Evolutionary conservation across 140 eudicot genomes (phyloP).

Genomic region (Oenanthe javanica): DNA sequence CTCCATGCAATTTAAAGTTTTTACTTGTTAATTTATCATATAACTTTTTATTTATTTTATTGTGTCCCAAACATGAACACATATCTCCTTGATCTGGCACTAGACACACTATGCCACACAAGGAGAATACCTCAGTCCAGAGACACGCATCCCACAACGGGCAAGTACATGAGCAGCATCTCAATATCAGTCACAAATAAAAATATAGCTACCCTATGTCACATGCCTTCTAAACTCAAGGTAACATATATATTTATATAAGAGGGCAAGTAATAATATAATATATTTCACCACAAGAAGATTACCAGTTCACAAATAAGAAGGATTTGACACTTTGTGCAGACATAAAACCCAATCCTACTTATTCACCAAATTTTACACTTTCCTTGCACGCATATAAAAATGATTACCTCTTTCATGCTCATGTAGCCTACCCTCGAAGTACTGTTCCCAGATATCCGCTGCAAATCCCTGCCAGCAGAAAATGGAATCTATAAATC

Average conservation of each 20-base stretch:
- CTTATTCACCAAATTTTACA: neutral
- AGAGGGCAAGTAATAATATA: neutral
- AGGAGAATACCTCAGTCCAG: neutral
- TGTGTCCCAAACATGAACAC: neutral
- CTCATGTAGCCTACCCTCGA: conserved; percentile 71
- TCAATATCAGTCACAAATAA: neutral
- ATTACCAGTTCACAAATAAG: neutral
- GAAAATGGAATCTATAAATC: conserved; percentile 55
- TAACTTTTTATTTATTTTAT: too few relatives aligned
- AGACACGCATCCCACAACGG: neutral
- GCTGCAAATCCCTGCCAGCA: conserved; percentile 98
- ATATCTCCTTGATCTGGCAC: neutral
- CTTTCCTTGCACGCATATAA: neutral
- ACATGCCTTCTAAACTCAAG: neutral
- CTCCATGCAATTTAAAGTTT: neutral
- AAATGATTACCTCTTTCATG: conserved; percentile 59
- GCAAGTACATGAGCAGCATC: neutral
- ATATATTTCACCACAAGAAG: neutral
- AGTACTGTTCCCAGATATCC: conserved; percentile 68
- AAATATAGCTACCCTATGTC: neutral
- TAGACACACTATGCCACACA: neutral
- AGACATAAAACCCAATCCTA: neutral
- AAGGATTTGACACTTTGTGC: neutral
- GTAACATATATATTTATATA: neutral
- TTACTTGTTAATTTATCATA: neutral